These are phyloP conservation scores for Claviceps digitariae DNA, from an alignment of 2,329 filamentous ascomycete species.

Conservation along the genomic window DNA sequence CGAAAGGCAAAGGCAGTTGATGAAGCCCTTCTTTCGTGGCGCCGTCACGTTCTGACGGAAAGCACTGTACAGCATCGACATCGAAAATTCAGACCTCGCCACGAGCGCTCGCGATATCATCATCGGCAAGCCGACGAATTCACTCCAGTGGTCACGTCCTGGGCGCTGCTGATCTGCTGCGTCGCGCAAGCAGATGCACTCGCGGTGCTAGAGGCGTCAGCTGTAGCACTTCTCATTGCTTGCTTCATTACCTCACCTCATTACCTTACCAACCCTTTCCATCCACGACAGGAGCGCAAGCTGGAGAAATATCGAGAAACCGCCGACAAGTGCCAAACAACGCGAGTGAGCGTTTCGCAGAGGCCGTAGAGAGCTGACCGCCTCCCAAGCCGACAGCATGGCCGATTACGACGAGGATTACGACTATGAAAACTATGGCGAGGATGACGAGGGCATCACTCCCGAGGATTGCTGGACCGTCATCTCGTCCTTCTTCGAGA, in stretches of 20 bases:
- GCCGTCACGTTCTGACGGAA: neutral
- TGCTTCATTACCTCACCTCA: neutral
- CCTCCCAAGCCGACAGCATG: conserved; percentile 23
- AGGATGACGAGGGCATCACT: conserved; percentile 62
- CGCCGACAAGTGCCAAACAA: neutral
- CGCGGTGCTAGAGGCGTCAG: conserved; percentile 20
- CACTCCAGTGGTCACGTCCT: neutral
- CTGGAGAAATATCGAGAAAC: neutral
- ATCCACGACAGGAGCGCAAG: neutral
- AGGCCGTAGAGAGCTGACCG: neutral
- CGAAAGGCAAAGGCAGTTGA: neutral
- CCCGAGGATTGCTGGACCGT: conserved; percentile 98
- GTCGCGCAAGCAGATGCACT: conserved; percentile 17
- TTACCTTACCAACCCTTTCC: neutral
- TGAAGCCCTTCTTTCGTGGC: neutral
- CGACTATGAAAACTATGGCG: conserved; percentile 58
- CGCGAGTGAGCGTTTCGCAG: neutral
- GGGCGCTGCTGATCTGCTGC: conserved; percentile 9
- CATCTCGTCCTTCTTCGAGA: conserved; percentile 92
- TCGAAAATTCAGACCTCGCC: conserved; percentile 1
- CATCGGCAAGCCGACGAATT: neutral
- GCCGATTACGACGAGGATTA: conserved; percentile 43
- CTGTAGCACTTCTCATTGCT: conserved; percentile 9
- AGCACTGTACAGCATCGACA: neutral
- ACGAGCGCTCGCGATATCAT: conserved; percentile 1